phyloP scores from a whole-genome alignment of 257 asterid species.

The Solanum chmielewskii region DNA sequence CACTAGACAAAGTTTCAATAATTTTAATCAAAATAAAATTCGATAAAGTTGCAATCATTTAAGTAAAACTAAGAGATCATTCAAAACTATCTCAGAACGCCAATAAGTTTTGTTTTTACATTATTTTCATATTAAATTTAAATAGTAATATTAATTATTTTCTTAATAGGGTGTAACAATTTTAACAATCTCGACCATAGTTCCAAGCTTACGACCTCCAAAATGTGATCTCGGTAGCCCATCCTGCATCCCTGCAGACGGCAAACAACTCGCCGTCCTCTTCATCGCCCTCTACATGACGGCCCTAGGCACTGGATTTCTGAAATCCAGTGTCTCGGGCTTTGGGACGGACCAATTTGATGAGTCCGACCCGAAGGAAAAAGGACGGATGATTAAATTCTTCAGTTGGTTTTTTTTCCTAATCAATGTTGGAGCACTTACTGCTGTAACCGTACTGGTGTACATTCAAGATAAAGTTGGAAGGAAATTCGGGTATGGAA shows the following conservation, averaged over 20 bases:
- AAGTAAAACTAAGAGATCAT: not conserved
- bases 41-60: not conserved
- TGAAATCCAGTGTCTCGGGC: slow-evolving; percentile 85
- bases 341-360: slow-evolving; percentile 86
- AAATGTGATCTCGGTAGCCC: slow-evolving; percentile 35
- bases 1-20: not conserved
- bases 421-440: slow-evolving; percentile 60
- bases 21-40: too few relatives aligned
- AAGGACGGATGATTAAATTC: slow-evolving; percentile 54
- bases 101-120: not conserved
- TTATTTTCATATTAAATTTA: not conserved
- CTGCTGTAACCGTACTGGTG: slow-evolving; percentile 65
- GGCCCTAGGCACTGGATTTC: slow-evolving; percentile 80
- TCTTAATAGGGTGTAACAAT: slow-evolving; percentile 53
- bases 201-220: slow-evolving; percentile 66
- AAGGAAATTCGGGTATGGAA: slow-evolving; percentile 70
- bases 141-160: not conserved
- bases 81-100: not conserved
- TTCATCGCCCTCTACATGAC: slow-evolving; percentile 58
- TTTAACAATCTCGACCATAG: slow-evolving; percentile 56
- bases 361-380: slow-evolving; percentile 44
- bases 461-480: slow-evolving; percentile 77
- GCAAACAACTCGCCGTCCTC: slow-evolving; percentile 41
- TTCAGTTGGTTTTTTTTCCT: slow-evolving; percentile 88
- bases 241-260: slow-evolving; percentile 51